Conservation (phyloP, 1,284 basidiomycete species). For the Athelia sp. region DNA sequence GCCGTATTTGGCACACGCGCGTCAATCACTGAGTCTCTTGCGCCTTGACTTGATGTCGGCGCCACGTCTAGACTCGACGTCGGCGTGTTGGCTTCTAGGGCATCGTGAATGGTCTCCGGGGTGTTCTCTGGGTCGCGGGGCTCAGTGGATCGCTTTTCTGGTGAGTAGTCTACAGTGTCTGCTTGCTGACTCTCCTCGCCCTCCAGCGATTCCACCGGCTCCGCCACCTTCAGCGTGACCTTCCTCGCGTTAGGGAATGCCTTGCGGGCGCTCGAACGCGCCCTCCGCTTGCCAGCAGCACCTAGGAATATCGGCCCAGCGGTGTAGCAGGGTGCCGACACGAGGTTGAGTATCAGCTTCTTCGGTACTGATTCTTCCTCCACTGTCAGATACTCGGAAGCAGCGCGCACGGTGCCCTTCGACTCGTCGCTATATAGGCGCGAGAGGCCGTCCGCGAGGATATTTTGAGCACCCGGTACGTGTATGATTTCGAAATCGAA, state of each 20-base stretch:
- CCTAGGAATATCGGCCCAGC: constrained; percentile 2
- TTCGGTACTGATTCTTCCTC: constrained; percentile 5
- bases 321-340: not conserved
- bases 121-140: too few species aligned
- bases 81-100: too few species aligned
- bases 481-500: constrained; percentile 28
- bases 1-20: too few species aligned
- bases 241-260: not conserved
- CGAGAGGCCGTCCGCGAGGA: constrained; percentile 28
- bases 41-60: too few species aligned
- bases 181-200: too few species aligned
- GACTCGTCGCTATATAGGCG: constrained; percentile 27
- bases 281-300: too few species aligned
- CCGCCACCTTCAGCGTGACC: not conserved
- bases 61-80: too few species aligned
- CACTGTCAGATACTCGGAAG: constrained; percentile 16
- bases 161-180: too few species aligned
- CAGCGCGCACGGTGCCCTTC: constrained; percentile 14
- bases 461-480: constrained; percentile 25
- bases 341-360: not conserved
- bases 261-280: too few species aligned
- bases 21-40: too few species aligned
- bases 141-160: too few species aligned
- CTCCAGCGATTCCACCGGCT: constrained; percentile 11
- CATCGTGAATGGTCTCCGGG: too few species aligned